A percentile compares a stretch with the other conserved stretches of the same genome.
Evolutionary conservation across 2,329 filamentous ascomycete genomes (phyloP).

Genomic region (Scopulariopsis brevicaulis): DNA sequence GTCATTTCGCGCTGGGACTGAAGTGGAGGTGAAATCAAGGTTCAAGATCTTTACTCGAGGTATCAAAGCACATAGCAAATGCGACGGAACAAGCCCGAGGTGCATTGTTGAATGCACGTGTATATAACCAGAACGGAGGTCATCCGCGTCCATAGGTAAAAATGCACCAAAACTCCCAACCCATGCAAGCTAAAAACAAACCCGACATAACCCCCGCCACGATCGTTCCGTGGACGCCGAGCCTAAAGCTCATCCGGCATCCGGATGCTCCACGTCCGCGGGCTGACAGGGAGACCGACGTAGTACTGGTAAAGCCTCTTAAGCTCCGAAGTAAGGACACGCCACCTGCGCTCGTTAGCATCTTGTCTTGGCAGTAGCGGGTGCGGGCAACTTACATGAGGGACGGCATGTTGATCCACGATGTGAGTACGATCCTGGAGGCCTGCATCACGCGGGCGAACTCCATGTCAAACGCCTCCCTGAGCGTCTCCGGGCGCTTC

Average conservation of each 20-base stretch:
- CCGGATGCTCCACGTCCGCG: slow-evolving; percentile 33
- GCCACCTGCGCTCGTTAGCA: slow-evolving; percentile 19
- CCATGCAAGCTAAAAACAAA: not conserved
- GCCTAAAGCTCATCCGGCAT: slow-evolving; percentile 37
- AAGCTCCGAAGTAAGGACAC: slow-evolving; percentile 31
- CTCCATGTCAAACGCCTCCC: slow-evolving; percentile 54
- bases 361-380: not conserved
- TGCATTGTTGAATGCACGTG: not conserved
- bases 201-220: not conserved
- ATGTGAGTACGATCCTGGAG: slow-evolving; percentile 52
- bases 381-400: slow-evolving; percentile 49
- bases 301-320: slow-evolving; percentile 36
- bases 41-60: no score
- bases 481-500: slow-evolving; percentile 24
- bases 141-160: not conserved
- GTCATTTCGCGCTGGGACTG: no score
- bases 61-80: not conserved
- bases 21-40: no score
- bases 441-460: slow-evolving; percentile 49
- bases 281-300: slow-evolving; percentile 38
- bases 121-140: not conserved
- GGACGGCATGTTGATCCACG: slow-evolving; percentile 59
- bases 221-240: not conserved
- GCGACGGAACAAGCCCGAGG: not conserved
- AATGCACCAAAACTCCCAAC: not conserved